Conservation (phyloP, 495 filamentous ascomycete species). For the Penicillium nucicola region DNA sequence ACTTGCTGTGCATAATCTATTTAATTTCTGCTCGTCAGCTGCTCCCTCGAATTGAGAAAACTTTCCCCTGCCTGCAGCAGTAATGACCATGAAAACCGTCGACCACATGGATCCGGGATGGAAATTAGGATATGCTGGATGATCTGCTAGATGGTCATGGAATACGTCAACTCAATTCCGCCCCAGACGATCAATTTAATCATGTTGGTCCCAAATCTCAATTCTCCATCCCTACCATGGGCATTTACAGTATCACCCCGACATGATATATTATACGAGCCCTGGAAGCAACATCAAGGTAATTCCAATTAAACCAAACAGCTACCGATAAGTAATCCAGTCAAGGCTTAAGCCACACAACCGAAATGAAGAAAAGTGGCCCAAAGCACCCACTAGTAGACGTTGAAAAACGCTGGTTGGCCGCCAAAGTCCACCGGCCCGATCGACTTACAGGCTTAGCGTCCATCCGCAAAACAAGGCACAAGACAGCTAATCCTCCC, state of each 20-base stretch:
- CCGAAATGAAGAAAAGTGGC: too few relatives aligned
- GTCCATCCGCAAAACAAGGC: conserved; percentile 19
- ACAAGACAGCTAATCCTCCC: conserved; percentile 11
- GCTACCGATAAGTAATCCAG: too few relatives aligned
- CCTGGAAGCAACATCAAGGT: too few relatives aligned
- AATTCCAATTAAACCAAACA: too few relatives aligned
- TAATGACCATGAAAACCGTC: conserved; percentile 1
- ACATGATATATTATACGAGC: too few relatives aligned
- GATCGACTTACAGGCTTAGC: not conserved
- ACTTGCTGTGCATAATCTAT: not conserved
- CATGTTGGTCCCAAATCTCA: too few relatives aligned
- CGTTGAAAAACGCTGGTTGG: not conserved
- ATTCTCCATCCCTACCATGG: too few relatives aligned
- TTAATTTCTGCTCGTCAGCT: not conserved
- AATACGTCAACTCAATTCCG: not conserved
- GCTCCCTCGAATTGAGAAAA: not conserved
- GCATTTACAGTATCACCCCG: too few relatives aligned
- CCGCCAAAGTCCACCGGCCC: not conserved
- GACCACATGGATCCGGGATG: not conserved
- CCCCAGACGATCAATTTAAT: too few relatives aligned
- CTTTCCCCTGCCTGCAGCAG: conserved; percentile 1
- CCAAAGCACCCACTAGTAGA: not conserved
- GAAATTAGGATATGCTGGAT: not conserved
- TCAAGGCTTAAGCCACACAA: too few relatives aligned
- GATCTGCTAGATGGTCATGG: not conserved